These are phyloP conservation scores for Prasinococcaceae sp. DNA, from an alignment of 139 green algal genomes.

Conservation along the genomic window DNA sequence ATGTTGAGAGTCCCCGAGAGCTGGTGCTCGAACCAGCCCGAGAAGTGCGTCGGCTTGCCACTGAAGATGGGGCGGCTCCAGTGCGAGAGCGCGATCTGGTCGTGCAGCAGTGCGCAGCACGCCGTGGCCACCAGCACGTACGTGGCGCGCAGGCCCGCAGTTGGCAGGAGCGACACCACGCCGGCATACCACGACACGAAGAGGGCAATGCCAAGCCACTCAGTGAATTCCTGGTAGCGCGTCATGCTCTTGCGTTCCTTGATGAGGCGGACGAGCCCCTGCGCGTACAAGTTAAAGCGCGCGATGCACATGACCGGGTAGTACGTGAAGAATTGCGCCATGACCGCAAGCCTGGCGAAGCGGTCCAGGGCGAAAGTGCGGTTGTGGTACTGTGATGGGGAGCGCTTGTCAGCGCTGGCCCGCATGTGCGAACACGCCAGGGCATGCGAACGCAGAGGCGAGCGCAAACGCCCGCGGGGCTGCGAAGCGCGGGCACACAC, in stretches of 20 bases:
- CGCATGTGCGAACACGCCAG: too few relatives aligned
- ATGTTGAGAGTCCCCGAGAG: slow-evolving; percentile 36
- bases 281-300: slow-evolving; percentile 26
- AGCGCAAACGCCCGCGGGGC: too few relatives aligned
- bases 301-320: slow-evolving; percentile 33
- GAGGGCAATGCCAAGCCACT: slow-evolving; percentile 1
- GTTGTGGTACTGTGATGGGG: slow-evolving; percentile 24
- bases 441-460: too few relatives aligned
- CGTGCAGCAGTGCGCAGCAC: slow-evolving; percentile 17
- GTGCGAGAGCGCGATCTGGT: slow-evolving; percentile 40
- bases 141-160: background rate
- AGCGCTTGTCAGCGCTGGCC: too few relatives aligned
- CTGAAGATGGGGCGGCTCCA: slow-evolving; percentile 29
- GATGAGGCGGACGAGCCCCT: slow-evolving; percentile 12
- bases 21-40: slow-evolving; percentile 28
- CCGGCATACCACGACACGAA: slow-evolving; percentile 16
- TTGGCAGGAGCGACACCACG: slow-evolving; percentile 15
- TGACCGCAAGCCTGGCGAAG: slow-evolving; percentile 13
- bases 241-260: background rate
- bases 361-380: slow-evolving; percentile 18
- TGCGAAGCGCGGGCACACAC: too few relatives aligned
- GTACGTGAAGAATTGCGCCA: slow-evolving; percentile 24
- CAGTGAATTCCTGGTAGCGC: background rate
- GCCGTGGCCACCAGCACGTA: slow-evolving; percentile 19
- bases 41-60: slow-evolving; percentile 15